Conservation (phyloP, 75 land plant species). For the Chamaecyparis obtusa region DNA sequence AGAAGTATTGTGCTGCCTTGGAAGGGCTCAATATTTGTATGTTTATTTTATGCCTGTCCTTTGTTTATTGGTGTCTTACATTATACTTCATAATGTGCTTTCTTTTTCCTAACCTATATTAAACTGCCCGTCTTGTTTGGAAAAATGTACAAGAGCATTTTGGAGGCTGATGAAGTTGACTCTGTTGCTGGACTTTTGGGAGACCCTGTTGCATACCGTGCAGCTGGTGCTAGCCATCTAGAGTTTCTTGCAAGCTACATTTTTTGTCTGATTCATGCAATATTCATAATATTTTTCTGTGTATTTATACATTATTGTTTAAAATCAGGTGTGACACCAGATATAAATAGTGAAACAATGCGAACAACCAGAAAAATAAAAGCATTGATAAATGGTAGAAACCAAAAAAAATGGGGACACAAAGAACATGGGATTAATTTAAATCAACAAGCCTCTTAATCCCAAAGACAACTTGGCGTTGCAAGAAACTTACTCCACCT, state of each 20-base stretch:
- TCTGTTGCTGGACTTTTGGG: conserved; percentile 79
- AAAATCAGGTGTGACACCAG: too few species aligned
- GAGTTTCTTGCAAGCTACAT: conserved; percentile 78
- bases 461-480: too few species aligned
- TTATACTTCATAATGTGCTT: background rate
- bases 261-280: background rate
- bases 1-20: conserved; percentile 83
- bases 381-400: too few species aligned
- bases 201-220: conserved; percentile 88
- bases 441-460: too few species aligned
- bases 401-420: too few species aligned
- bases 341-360: rapidly evolving
- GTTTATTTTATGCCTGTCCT: conserved; percentile 8
- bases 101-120: background rate
- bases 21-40: conserved; percentile 79
- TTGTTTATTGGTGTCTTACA: background rate
- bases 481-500: too few species aligned
- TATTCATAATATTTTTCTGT: background rate
- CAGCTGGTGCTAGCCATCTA: conserved; percentile 88
- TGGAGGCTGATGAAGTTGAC: conserved; percentile 88
- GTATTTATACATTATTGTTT: background rate
- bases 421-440: too few species aligned
- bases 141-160: conserved; percentile 34
- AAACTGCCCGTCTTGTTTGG: conserved; percentile 4
- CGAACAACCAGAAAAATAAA: too few species aligned